Conservation (phyloP, 805 yeast genomes). For the Kuraishia cidri region DNA sequence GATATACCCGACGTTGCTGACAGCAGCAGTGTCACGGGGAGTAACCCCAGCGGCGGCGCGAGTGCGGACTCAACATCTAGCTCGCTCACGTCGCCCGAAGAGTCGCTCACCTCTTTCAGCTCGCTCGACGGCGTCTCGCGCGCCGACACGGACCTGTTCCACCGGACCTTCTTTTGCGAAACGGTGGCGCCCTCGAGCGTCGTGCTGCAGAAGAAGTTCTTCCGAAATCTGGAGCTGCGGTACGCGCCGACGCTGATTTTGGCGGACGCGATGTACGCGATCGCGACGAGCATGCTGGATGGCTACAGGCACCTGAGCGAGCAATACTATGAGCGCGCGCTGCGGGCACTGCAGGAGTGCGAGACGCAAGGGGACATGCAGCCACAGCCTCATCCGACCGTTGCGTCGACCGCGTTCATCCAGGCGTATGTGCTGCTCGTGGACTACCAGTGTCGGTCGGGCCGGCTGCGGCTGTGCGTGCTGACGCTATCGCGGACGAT, state of each 20-base stretch:
- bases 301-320: not conserved
- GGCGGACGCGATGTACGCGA: not conserved
- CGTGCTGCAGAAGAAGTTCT: not conserved
- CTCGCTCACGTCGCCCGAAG: too few relatives aligned
- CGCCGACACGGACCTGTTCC: not conserved
- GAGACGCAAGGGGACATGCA: too few relatives aligned
- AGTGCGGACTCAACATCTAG: too few relatives aligned
- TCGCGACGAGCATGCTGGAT: not conserved
- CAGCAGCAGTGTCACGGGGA: too few relatives aligned
- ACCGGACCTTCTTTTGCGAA: not conserved
- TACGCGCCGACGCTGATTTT: not conserved
- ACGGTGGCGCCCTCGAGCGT: not conserved
- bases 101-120: too few relatives aligned
- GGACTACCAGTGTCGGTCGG: conserved; percentile 1
- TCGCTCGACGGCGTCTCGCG: too few relatives aligned
- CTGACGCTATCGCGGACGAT: not conserved
- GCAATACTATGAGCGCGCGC: not conserved
- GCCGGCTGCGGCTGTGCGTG: not conserved
- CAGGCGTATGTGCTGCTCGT: not conserved
- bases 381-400: too few relatives aligned
- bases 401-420: too few relatives aligned
- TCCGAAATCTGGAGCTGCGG: not conserved
- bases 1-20: too few relatives aligned
- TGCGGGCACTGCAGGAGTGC: not conserved
- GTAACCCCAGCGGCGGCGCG: too few relatives aligned